Base-by-base conservation (phyloP, 106 monocot genomes). In the Phalaenopsis equestris region DNA sequence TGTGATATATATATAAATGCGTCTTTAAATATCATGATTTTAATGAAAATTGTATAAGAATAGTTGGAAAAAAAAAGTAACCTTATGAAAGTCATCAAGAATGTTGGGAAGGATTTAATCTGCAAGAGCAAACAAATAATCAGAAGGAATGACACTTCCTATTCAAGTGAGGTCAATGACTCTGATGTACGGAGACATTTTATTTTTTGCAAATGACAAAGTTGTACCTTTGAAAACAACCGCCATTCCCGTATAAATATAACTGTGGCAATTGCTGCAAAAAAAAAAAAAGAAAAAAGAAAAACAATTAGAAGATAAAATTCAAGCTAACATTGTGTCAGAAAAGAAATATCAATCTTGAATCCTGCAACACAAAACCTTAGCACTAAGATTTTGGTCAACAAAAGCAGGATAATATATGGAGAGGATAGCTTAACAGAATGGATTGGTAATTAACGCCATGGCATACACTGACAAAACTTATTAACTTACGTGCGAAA, bases 251-350 rank as follows among this genome's bases (percentile, higher is more conserved):
- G 86, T 58, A 85, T 67, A 82, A 92, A 90, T 67, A 95, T 82
- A 74, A 90, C 72, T 30, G 80, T 58, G 16, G 86, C 86, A 86
- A 95, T 95, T 81, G 84, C 94, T 95, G 92, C 88, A 86, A 14
- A 23, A 78, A 30, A 39, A 75, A 72, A 30, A 30, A 30, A 30
- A 30, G n/a, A 30, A 38, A 76, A 36, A 47, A 76, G 52, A 55
- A 6, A 15, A 70, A 24, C n/a, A 1, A 41, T 78, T 16, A 77
- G 52, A 47, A n/a, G 17, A 56, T 21, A 68, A 46, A 58, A 41
- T 77, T 43, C 24, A 43, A 42, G 46, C 19, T 42, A 30, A 52
- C 17, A 78, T 48, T 5, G 55, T 49, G 19, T 17, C 10, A 36
- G 57, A 76, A n/a, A n/a, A 43, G 30, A 18, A 70, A 37, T 4